phyloP scores from a whole-genome alignment of 1,284 basidiomycete species.

The Cryptococcus maquisensis region DNA sequence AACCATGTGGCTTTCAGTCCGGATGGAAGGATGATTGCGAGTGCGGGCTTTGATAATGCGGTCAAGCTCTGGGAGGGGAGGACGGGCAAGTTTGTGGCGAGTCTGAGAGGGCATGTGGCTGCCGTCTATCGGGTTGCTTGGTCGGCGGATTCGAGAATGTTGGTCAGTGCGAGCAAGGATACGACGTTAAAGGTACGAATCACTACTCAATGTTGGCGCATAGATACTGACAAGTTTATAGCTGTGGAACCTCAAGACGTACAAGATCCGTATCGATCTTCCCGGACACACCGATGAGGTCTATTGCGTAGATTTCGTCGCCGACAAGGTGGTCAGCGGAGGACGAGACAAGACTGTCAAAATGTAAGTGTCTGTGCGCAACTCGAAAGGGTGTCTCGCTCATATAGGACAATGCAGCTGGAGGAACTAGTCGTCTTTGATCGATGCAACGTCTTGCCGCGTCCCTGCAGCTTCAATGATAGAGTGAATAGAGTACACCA shows the following conservation, averaged over 20 bases:
- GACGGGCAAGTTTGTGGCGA: slow-evolving; percentile 87
- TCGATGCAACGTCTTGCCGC: slow-evolving; percentile 38
- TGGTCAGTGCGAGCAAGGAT: slow-evolving; percentile 93
- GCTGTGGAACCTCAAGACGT: slow-evolving; percentile 93
- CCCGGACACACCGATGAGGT: slow-evolving; percentile 97
- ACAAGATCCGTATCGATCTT: slow-evolving; percentile 87
- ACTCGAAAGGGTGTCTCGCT: not conserved
- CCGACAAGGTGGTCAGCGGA: slow-evolving; percentile 95
- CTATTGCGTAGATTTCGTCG: slow-evolving; percentile 97
- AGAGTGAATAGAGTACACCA: too few species aligned
- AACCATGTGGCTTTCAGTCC: slow-evolving; percentile 95
- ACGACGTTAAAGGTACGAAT: slow-evolving; percentile 81
- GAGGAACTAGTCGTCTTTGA: slow-evolving; percentile 14
- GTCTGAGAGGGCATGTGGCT: slow-evolving; percentile 86
- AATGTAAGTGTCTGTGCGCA: slow-evolving; percentile 49
- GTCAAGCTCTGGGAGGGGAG: slow-evolving; percentile 91
- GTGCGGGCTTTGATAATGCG: slow-evolving; percentile 85
- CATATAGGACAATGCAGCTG: slow-evolving; percentile 1
- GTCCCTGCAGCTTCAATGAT: too few species aligned
- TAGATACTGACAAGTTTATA: slow-evolving; percentile 34
- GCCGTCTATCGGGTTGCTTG: slow-evolving; percentile 92
- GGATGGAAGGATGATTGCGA: slow-evolving; percentile 86
- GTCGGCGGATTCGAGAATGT: slow-evolving; percentile 87
- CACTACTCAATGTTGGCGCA: not conserved
- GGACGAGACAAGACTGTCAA: slow-evolving; percentile 63